Conservation (phyloP, 2,329 filamentous ascomycete genomes). For the Colletotrichum musae region DNA sequence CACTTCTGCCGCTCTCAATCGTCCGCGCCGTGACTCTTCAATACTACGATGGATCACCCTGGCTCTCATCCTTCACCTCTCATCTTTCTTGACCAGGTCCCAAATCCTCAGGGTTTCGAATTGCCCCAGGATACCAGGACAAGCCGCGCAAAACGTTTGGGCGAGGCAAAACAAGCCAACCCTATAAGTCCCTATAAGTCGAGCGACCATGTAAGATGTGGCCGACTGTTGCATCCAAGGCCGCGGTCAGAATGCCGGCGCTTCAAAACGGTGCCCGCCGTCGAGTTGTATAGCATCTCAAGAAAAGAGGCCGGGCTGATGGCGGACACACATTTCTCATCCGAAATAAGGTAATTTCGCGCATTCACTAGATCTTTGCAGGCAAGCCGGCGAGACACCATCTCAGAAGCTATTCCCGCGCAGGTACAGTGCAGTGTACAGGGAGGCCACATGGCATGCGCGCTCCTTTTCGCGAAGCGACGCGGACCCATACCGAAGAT, state of each 20-base stretch:
- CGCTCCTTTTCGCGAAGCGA: constrained; percentile 30
- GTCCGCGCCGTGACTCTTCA: constrained; percentile 14
- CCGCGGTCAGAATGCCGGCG: neutral
- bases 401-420: constrained; percentile 26
- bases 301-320: constrained; percentile 13
- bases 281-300: neutral
- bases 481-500: constrained; percentile 24
- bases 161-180: neutral
- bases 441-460: constrained; percentile 39
- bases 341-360: constrained; percentile 40
- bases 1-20: neutral
- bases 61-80: constrained; percentile 16
- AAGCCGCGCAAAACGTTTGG: neutral
- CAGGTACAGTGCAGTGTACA: constrained; percentile 19
- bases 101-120: constrained; percentile 18
- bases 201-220: neutral
- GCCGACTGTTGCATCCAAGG: neutral
- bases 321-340: constrained; percentile 16
- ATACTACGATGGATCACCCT: constrained; percentile 17
- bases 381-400: constrained; percentile 21
- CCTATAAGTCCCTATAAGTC: too few species aligned
- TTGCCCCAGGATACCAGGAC: constrained; percentile 2
- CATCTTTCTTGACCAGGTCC: constrained; percentile 4
- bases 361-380: constrained; percentile 31
- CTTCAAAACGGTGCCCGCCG: constrained; percentile 3